phyloP scores from a whole-genome alignment of 768 basidiomycete species.

The Panaeolus cyanescens region DNA sequence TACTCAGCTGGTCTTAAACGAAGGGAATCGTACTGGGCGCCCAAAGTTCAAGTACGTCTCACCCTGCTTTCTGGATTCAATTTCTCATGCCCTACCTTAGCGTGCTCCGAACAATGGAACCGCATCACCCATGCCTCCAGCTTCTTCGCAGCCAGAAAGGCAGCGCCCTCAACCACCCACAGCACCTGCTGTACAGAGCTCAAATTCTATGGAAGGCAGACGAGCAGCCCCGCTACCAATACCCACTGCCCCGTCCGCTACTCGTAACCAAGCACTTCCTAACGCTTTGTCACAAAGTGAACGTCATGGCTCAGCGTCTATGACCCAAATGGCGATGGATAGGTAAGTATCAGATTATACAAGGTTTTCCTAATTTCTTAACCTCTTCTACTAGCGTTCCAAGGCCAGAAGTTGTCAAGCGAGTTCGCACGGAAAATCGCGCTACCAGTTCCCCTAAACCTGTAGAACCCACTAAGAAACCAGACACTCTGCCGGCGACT shows the following conservation, averaged over 20 bases:
- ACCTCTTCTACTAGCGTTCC: conserved; percentile 53
- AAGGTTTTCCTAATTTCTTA: not conserved
- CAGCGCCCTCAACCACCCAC: conserved; percentile 27
- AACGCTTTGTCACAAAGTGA: conserved; percentile 25
- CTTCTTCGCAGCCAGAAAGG: not conserved
- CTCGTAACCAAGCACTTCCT: conserved; percentile 52
- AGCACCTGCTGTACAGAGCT: conserved; percentile 38
- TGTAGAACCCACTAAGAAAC: conserved; percentile 13
- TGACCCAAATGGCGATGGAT: conserved; percentile 61
- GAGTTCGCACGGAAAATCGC: conserved; percentile 47
- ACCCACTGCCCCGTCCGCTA: conserved; percentile 52
- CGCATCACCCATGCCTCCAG: conserved; percentile 31
- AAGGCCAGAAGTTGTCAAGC: conserved; percentile 77
- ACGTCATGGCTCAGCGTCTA: conserved; percentile 32
- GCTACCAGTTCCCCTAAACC: conserved; percentile 35
- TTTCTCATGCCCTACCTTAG: conserved; percentile 13
- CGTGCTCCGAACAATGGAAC: conserved; percentile 22
- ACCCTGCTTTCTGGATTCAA: conserved; percentile 17
- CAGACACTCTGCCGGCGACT: conserved; percentile 14
- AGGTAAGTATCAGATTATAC: conserved; percentile 44
- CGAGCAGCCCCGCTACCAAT: conserved; percentile 34
- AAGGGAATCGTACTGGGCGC: conserved; percentile 59
- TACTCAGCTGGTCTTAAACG: conserved; percentile 79
- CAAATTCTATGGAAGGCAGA: conserved; percentile 33
- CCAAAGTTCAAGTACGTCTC: conserved; percentile 26